Evolutionary conservation across 2,329 filamentous ascomycete genomes (phyloP).

Genomic region (Talaromyces islandicus): DNA sequence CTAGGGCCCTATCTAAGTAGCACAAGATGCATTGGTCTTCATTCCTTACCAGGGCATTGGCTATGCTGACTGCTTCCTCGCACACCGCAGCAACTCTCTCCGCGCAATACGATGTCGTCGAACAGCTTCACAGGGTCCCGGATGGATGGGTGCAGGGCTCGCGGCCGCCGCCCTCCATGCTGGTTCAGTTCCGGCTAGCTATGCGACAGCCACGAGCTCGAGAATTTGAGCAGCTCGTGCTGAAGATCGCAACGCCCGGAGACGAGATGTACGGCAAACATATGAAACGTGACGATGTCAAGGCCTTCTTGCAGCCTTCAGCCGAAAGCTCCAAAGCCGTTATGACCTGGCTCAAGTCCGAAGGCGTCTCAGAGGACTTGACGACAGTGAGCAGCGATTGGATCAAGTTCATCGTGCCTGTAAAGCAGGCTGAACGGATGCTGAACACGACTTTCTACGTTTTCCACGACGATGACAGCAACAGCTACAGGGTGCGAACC

Average conservation of each 20-base stretch:
- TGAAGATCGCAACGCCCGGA: constrained; percentile 57
- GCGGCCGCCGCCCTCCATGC: constrained; percentile 27
- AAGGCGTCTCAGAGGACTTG: constrained; percentile 41
- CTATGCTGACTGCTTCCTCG: neutral
- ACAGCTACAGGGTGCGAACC: constrained; percentile 47
- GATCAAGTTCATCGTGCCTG: constrained; percentile 48
- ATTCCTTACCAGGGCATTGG: constrained; percentile 4
- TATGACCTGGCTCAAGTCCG: constrained; percentile 49
- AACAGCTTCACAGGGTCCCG: constrained; percentile 24
- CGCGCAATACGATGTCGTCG: constrained; percentile 16
- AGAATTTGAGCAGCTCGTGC: constrained; percentile 53
- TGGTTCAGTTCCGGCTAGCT: constrained; percentile 45
- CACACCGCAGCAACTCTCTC: neutral
- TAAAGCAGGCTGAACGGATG: constrained; percentile 47
- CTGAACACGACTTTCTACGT: constrained; percentile 54
- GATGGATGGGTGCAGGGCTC: constrained; percentile 27
- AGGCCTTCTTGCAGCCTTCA: constrained; percentile 48
- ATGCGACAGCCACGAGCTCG: constrained; percentile 44
- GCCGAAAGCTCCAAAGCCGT: constrained; percentile 45
- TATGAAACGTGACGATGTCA: constrained; percentile 56
- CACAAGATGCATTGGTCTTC: constrained; percentile 4
- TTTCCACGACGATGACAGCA: constrained; percentile 44
- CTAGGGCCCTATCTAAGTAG: neutral
- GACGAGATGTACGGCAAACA: constrained; percentile 57
- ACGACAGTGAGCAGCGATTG: constrained; percentile 53